Conservation (phyloP, 2,329 filamentous ascomycete species). For the Madurella mycetomatis region DNA sequence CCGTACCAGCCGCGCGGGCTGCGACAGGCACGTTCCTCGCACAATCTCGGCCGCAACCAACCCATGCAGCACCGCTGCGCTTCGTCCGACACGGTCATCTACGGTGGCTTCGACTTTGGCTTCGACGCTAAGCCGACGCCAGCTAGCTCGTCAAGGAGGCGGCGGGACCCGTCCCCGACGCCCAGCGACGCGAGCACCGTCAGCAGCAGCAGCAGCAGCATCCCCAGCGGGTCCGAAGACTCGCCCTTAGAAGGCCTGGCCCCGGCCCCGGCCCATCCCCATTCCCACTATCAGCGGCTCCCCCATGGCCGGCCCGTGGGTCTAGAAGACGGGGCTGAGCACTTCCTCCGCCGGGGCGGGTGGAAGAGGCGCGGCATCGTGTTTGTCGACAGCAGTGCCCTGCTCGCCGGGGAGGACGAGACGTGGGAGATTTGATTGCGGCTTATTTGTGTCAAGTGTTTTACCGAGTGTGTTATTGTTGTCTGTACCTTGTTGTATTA, state of each 20-base stretch:
- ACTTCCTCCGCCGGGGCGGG: slow-evolving; percentile 32
- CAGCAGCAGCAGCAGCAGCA: slow-evolving; percentile 11
- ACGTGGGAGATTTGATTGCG: slow-evolving; percentile 20
- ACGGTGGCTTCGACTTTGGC: slow-evolving; percentile 34
- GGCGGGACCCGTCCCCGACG: slow-evolving; percentile 13
- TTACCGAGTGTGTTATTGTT: too few species aligned
- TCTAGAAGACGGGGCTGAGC: slow-evolving; percentile 23
- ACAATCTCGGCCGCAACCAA: slow-evolving; percentile 6
- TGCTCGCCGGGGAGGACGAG: slow-evolving; percentile 27
- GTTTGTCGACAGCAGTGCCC: slow-evolving; percentile 24
- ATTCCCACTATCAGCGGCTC: background rate
- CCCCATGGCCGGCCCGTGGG: slow-evolving; percentile 1
- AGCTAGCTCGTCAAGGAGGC: background rate
- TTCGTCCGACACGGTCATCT: slow-evolving; percentile 25
- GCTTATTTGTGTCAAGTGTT: too few species aligned
- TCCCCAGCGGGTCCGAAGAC: background rate
- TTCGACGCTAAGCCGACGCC: slow-evolving; percentile 19
- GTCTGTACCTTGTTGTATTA: background rate
- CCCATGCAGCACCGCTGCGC: slow-evolving; percentile 1
- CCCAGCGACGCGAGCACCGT: slow-evolving; percentile 18
- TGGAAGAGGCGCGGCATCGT: slow-evolving; percentile 37
- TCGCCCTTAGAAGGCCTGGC: slow-evolving; percentile 1
- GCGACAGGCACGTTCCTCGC: slow-evolving; percentile 18
- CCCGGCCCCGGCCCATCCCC: slow-evolving; percentile 6
- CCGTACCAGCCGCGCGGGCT: slow-evolving; percentile 17